These are phyloP conservation scores for Ustilago hordei DNA, from an alignment of 1,284 basidiomycete genomes.

Conservation along the genomic window DNA sequence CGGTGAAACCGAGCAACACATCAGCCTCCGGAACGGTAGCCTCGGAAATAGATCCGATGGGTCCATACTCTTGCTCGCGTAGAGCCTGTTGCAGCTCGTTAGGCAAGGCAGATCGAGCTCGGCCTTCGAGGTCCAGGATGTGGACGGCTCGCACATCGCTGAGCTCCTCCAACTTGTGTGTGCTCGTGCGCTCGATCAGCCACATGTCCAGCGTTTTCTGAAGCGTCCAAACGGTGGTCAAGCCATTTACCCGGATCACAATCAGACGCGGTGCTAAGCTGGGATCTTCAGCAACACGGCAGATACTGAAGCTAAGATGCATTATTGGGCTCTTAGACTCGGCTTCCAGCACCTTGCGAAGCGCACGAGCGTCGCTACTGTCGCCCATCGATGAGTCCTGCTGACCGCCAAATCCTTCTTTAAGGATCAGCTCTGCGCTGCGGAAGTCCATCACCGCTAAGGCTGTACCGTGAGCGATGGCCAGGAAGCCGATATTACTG, in stretches of 20 bases:
- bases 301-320: slow-evolving; percentile 55
- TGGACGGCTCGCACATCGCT: slow-evolving; percentile 18
- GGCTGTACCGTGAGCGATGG: slow-evolving; percentile 57
- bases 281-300: slow-evolving; percentile 51
- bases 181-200: slow-evolving; percentile 49
- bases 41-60: slow-evolving; percentile 9
- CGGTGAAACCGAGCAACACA: slow-evolving; percentile 42
- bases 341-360: slow-evolving; percentile 47
- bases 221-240: slow-evolving; percentile 62
- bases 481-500: slow-evolving; percentile 63
- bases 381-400: slow-evolving; percentile 16
- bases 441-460: slow-evolving; percentile 63
- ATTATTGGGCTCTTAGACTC: slow-evolving; percentile 56
- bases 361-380: slow-evolving; percentile 22
- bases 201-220: slow-evolving; percentile 56
- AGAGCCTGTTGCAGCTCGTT: slow-evolving; percentile 52
- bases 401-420: slow-evolving; percentile 59
- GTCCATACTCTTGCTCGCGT: slow-evolving; percentile 47
- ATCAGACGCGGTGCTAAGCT: slow-evolving; percentile 59
- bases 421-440: slow-evolving; percentile 57
- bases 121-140: slow-evolving; percentile 57
- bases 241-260: slow-evolving; percentile 54
- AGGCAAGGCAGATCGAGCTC: slow-evolving; percentile 35
- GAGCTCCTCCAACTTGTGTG: slow-evolving; percentile 50
- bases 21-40: slow-evolving; percentile 30